Evolutionary conservation across 331 rosid genomes (phyloP).

Genomic region (Telfairia occidentalis): DNA sequence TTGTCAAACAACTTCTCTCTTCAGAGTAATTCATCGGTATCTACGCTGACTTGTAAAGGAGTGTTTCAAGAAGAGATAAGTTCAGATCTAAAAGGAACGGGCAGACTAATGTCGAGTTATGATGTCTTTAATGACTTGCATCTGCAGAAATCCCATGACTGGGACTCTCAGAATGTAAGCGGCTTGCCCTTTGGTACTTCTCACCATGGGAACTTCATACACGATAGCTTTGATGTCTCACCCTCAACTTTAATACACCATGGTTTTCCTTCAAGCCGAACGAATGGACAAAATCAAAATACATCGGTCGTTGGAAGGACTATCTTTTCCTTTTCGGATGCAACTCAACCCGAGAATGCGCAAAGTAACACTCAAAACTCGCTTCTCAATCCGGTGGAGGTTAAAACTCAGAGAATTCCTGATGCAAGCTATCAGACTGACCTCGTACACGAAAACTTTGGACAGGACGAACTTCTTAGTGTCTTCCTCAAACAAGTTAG

Average conservation of each 20-base stretch:
- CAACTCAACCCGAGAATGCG: slow-evolving; percentile 29
- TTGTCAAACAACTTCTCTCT: slow-evolving; percentile 51
- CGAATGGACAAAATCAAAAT: slow-evolving; percentile 27
- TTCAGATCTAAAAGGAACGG: slow-evolving; percentile 43
- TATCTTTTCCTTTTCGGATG: slow-evolving; percentile 37
- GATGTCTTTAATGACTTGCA: slow-evolving; percentile 66
- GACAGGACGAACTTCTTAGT: slow-evolving; percentile 88
- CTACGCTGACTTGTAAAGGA: slow-evolving; percentile 26
- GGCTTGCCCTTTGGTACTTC: slow-evolving; percentile 44
- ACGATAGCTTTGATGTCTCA: slow-evolving; percentile 43
- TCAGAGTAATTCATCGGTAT: slow-evolving; percentile 38
- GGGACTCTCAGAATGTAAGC: slow-evolving; percentile 35
- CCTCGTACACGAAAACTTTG: slow-evolving; percentile 61
- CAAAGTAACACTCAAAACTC: slow-evolving; percentile 40
- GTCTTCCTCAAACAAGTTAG: slow-evolving; percentile 74
- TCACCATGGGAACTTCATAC: slow-evolving; percentile 47
- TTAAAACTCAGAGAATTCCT: slow-evolving; percentile 55
- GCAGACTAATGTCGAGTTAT: slow-evolving; percentile 42
- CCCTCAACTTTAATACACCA: slow-evolving; percentile 56
- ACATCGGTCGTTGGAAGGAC: slow-evolving; percentile 30
- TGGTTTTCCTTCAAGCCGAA: slow-evolving; percentile 52
- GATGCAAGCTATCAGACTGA: slow-evolving; percentile 40
- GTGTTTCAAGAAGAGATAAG: slow-evolving; percentile 49
- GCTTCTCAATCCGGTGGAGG: slow-evolving; percentile 33
- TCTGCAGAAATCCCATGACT: slow-evolving; percentile 46